Evolutionary conservation across 2,329 filamentous ascomycete species (phyloP).

Genomic region (Allantophomopsis cytisporea): DNA sequence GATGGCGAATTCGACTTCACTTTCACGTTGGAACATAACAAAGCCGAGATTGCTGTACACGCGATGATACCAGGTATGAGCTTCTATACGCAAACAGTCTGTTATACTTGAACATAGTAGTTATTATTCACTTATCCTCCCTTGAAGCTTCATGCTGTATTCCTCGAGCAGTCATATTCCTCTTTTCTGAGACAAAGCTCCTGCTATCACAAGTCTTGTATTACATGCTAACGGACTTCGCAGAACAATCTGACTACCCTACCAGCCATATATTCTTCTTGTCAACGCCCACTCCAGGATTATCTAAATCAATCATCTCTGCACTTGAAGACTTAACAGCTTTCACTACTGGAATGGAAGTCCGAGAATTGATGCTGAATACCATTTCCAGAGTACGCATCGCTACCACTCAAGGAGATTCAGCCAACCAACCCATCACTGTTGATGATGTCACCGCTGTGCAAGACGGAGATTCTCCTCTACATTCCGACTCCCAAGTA

Average conservation of each 20-base stretch:
- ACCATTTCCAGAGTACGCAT: slow-evolving; percentile 9
- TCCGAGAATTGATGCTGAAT: slow-evolving; percentile 11
- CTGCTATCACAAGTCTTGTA: not conserved
- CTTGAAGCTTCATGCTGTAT: too few species aligned
- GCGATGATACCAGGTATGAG: slow-evolving; percentile 8
- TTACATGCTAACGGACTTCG: not conserved
- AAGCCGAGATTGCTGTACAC: slow-evolving; percentile 9
- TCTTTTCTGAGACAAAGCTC: not conserved
- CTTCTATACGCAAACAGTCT: too few species aligned
- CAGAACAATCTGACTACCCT: slow-evolving; percentile 24
- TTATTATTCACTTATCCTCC: too few species aligned
- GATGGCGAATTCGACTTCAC: slow-evolving; percentile 60
- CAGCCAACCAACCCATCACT: slow-evolving; percentile 9
- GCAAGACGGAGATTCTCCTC: too few species aligned
- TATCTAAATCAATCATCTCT: slow-evolving; percentile 24
- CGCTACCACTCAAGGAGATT: slow-evolving; percentile 2
- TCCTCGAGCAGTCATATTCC: too few species aligned
- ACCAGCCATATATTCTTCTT: slow-evolving; percentile 33
- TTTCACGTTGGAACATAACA: slow-evolving; percentile 20
- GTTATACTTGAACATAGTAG: too few species aligned
- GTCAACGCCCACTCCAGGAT: slow-evolving; percentile 17
- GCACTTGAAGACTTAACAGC: slow-evolving; percentile 14
- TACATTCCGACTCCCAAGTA: too few species aligned
- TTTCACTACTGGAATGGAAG: slow-evolving; percentile 8
- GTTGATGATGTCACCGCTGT: slow-evolving; percentile 12